Percentiles rank a stretch among this genome's conserved stretches.
phyloP scores from a whole-genome alignment of 345 rosid species.

The Boechera retrofracta region DNA sequence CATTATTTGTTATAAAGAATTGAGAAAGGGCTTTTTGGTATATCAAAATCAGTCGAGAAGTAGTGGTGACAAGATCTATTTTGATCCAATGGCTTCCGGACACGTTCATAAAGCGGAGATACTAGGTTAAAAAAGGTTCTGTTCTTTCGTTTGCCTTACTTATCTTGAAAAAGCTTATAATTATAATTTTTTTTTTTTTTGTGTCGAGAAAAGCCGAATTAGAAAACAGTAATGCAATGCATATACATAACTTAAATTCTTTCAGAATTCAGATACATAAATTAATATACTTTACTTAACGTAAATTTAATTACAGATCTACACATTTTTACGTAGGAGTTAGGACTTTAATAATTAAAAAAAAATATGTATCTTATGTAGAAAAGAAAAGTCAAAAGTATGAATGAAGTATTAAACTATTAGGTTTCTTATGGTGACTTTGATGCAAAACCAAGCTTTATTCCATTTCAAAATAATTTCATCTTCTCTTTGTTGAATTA shows the following conservation, averaged over 20 bases:
- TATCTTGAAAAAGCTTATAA: background rate
- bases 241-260: background rate
- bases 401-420: constrained; percentile 5
- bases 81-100: background rate
- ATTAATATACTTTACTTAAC: constrained; percentile 1
- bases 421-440: constrained; percentile 26
- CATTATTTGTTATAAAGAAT: background rate
- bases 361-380: background rate
- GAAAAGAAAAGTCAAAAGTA: constrained; percentile 6
- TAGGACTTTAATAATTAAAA: background rate
- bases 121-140: constrained; percentile 8
- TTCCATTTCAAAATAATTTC: background rate
- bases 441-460: constrained; percentile 27
- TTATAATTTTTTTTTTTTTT: background rate
- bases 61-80: constrained; percentile 46
- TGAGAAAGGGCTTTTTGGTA: constrained; percentile 26
- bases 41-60: constrained; percentile 23
- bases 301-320: constrained; percentile 24
- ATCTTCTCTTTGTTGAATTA: background rate
- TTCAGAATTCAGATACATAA: background rate
- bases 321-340: background rate
- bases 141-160: constrained; percentile 35
- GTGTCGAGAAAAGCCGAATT: constrained; percentile 5
- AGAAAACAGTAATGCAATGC: background rate
- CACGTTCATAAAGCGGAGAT: constrained; percentile 28